Conservation (phyloP, 805 yeast species). For the Metschnikowia aberdeeniae region DNA sequence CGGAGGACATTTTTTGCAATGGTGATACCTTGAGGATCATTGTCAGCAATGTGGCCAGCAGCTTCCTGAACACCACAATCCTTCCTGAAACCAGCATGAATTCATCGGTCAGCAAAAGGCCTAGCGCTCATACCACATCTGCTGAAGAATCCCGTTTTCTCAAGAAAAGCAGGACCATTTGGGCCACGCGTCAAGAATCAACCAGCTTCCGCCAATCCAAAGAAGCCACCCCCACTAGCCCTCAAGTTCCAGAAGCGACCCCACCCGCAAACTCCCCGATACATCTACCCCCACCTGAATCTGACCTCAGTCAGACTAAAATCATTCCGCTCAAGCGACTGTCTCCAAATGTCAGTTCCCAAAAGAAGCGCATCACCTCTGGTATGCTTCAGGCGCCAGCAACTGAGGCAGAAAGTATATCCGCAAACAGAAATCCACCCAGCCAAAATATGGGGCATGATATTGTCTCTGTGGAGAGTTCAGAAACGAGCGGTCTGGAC, state of each 20-base stretch:
- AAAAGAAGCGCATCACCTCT: constrained; percentile 32
- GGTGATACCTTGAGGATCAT: constrained; percentile 35
- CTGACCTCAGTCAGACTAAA: constrained; percentile 1
- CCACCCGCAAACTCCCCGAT: constrained; percentile 11
- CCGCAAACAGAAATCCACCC: neutral
- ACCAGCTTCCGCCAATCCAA: constrained; percentile 3
- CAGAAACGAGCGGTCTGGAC: constrained; percentile 4
- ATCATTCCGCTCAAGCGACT: constrained; percentile 29
- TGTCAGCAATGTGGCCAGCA: constrained; percentile 24
- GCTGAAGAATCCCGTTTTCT: constrained; percentile 4
- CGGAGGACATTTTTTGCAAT: constrained; percentile 55
- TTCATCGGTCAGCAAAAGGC: constrained; percentile 5
- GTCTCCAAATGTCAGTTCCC: constrained; percentile 13
- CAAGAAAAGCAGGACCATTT: constrained; percentile 14
- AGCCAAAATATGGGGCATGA: neutral
- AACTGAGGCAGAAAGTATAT: neutral
- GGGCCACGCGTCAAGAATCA: constrained; percentile 10
- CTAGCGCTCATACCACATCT: neutral
- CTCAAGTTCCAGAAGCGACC: neutral
- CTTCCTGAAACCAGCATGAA: constrained; percentile 7
- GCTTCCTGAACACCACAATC: constrained; percentile 8
- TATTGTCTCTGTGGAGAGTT: neutral
- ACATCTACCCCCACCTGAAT: constrained; percentile 36
- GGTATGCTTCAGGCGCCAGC: constrained; percentile 38
- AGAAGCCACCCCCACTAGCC: neutral